A percentile compares a stretch with the other conserved stretches of the same genome.
Conservation (phyloP, 768 basidiomycete genomes). For the Phaeolepiota aurea region DNA sequence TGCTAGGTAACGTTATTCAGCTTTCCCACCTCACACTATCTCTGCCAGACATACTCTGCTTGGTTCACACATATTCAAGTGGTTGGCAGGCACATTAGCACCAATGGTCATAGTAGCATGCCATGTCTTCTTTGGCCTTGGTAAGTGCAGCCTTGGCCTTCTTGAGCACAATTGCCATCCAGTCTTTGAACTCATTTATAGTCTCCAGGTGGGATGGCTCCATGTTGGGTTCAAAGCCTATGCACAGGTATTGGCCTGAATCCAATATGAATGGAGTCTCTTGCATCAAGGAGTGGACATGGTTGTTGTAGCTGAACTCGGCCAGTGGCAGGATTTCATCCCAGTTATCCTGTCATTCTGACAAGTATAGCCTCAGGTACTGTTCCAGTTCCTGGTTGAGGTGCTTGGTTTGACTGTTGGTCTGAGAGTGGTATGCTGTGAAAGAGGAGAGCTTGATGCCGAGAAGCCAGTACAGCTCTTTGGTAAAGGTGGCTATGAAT, state of each 20-base stretch:
- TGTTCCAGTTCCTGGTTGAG: slow-evolving; percentile 16
- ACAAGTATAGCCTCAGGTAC: slow-evolving; percentile 15
- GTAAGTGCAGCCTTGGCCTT: not conserved
- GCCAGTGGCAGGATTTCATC: slow-evolving; percentile 12
- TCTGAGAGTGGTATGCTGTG: slow-evolving; percentile 6
- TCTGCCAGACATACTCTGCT: no score
- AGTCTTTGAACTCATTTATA: not conserved
- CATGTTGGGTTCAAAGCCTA: slow-evolving; percentile 13
- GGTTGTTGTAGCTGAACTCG: slow-evolving; percentile 20
- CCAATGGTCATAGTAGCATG: slow-evolving; percentile 1
- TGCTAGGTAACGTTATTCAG: no score
- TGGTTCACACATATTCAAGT: no score
- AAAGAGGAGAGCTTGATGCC: not conserved
- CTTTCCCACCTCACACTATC: no score
- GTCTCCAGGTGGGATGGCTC: slow-evolving; percentile 6
- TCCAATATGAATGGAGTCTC: slow-evolving; percentile 12
- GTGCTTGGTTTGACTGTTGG: slow-evolving; percentile 14
- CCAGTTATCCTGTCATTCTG: slow-evolving; percentile 19
- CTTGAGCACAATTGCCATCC: not conserved
- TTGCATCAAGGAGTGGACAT: slow-evolving; percentile 11
- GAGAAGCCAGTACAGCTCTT: not conserved
- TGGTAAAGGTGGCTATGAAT: slow-evolving; percentile 3
- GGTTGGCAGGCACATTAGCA: no score
- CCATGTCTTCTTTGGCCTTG: slow-evolving; percentile 1
- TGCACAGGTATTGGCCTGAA: not conserved